Conservation (phyloP, 495 filamentous ascomycete genomes). For the Aspergillus incahuasiensis region DNA sequence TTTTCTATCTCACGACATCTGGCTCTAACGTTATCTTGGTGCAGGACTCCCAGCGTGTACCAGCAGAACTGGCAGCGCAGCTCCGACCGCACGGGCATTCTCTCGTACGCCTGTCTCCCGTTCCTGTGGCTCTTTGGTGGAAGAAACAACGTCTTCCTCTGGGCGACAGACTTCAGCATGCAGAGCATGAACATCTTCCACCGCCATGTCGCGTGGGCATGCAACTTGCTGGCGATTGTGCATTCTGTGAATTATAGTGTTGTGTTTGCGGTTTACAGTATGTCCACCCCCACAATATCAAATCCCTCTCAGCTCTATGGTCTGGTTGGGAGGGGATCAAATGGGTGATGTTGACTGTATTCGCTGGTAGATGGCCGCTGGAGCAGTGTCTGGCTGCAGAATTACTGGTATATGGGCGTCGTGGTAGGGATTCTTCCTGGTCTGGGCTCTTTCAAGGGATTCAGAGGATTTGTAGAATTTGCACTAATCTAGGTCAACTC, state of each 20-base stretch:
- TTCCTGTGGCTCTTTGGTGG: slow-evolving; percentile 37
- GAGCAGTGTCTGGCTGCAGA: slow-evolving; percentile 16
- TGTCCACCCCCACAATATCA: neutral
- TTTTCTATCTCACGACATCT: neutral
- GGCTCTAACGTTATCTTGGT: neutral
- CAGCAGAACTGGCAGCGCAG: slow-evolving; percentile 24
- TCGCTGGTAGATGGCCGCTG: slow-evolving; percentile 6
- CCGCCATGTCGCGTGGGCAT: slow-evolving; percentile 38
- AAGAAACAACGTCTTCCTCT: slow-evolving; percentile 42
- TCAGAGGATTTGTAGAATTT: too few species aligned
- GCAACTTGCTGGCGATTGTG: slow-evolving; percentile 37
- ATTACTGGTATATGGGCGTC: slow-evolving; percentile 36
- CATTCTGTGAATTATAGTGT: slow-evolving; percentile 34
- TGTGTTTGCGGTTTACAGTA: slow-evolving; percentile 18
- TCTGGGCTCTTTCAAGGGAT: too few species aligned
- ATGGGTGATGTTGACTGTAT: neutral
- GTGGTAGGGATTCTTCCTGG: slow-evolving; percentile 11
- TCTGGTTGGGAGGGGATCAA: neutral
- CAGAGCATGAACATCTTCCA: slow-evolving; percentile 40
- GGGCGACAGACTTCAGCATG: slow-evolving; percentile 35
- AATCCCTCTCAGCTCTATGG: too few species aligned
- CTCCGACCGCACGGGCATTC: slow-evolving; percentile 32
- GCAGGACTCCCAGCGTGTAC: slow-evolving; percentile 2
- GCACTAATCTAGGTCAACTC: too few species aligned
- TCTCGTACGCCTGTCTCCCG: slow-evolving; percentile 34